Percentiles rank a stretch among this genome's conserved stretches.
These are phyloP conservation scores for Adansonia grandidieri DNA, from an alignment of 441 rosid genomes.

Conservation along the genomic window DNA sequence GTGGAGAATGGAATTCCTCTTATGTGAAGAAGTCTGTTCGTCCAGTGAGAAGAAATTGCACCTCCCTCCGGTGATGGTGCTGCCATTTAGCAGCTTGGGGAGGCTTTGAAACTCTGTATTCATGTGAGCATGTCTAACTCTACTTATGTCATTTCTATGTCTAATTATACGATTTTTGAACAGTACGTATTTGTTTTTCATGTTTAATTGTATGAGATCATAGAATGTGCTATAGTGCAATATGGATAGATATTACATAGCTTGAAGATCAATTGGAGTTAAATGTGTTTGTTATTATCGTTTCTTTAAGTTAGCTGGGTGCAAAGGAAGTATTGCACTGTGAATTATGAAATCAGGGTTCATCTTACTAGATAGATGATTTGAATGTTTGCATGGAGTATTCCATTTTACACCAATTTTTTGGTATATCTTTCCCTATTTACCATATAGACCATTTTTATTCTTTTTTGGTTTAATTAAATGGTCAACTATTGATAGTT, in stretches of 20 bases:
- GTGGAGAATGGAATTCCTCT: slow-evolving; percentile 96
- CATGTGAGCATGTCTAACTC: slow-evolving; percentile 31
- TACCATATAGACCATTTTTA: not conserved
- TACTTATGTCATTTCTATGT: slow-evolving; percentile 1
- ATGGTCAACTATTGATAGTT: not conserved
- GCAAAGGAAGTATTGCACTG: not conserved
- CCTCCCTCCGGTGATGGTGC: slow-evolving; percentile 32
- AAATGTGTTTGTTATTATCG: not conserved
- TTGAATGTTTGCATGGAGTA: not conserved
- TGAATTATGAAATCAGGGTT: not conserved
- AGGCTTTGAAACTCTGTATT: not conserved
- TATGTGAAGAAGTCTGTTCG: slow-evolving; percentile 68
- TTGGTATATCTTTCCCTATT: not conserved
- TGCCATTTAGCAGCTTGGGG: slow-evolving; percentile 17
- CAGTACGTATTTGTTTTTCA: not conserved
- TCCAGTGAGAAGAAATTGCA: slow-evolving; percentile 42
- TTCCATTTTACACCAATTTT: not conserved
- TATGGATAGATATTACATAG: not conserved
- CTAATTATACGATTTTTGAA: not conserved
- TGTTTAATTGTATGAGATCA: not conserved
- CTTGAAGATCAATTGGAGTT: slow-evolving; percentile 10
- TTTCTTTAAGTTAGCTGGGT: not conserved
- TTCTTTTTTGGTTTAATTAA: too few relatives aligned
- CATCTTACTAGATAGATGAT: not conserved
- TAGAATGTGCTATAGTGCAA: not conserved